Evolutionary conservation across 805 yeast species (phyloP).

Genomic region (Cyberlindnera xylosilytica): DNA sequence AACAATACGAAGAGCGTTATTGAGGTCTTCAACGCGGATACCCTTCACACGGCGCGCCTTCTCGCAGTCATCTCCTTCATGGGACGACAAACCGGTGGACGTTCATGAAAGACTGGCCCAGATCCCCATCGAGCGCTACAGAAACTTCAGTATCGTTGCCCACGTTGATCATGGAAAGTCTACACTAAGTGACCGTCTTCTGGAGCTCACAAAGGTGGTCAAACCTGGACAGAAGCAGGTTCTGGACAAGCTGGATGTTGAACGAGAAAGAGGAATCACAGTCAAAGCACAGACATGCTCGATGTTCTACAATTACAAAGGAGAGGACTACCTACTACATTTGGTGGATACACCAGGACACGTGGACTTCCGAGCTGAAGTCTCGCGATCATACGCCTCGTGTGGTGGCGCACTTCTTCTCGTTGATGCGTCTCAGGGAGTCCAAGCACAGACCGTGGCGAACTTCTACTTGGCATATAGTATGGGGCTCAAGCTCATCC

Average conservation of each 20-base stretch:
- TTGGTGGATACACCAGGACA: conserved; percentile 98
- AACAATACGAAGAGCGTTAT: conserved; percentile 1
- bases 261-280: conserved; percentile 93
- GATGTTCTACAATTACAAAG: conserved; percentile 72
- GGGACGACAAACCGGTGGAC: background rate
- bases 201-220: conserved; percentile 88
- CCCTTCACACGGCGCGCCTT: background rate
- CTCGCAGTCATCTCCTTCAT: background rate
- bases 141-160: conserved; percentile 94
- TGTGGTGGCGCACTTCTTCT: conserved; percentile 90
- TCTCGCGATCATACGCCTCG: conserved; percentile 89
- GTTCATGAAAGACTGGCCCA: conserved; percentile 59
- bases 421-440: conserved; percentile 95
- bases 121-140: conserved; percentile 77
- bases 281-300: conserved; percentile 96
- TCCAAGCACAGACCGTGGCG: conserved; percentile 98
- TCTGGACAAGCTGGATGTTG: conserved; percentile 88
- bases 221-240: conserved; percentile 82
- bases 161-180: conserved; percentile 92
- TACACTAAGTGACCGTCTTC: conserved; percentile 81
- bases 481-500: conserved; percentile 75
- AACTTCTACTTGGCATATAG: conserved; percentile 89
- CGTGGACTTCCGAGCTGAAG: conserved; percentile 93
- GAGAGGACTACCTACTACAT: conserved; percentile 78
- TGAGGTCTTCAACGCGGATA: too few relatives aligned